Evolutionary conservation across 441 rosid genomes (phyloP), one percentile per base, ranked within the genome.

Genomic region (Populus tomentosa): DNA sequence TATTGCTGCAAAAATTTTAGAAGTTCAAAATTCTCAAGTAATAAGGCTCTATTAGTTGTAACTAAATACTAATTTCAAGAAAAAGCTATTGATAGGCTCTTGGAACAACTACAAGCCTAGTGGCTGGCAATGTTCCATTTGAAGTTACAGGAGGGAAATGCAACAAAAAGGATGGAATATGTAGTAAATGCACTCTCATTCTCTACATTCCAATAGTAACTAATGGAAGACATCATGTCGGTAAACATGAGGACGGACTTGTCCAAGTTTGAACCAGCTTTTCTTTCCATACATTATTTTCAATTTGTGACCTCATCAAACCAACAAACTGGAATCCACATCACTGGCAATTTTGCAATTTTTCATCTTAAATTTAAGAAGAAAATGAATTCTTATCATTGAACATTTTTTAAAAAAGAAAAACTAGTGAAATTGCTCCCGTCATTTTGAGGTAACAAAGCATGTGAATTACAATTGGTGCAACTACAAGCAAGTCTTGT

Each of bases 1-100:
- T 89, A 90, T 78, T 85, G 86, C 98, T 95, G 95, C 85, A 72
- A 86, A 80, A 79, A 24, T 30, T 14, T 1, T 30, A 63, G 38
- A 76, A 69, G 26, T 71, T 75, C 35, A 69, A 65, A 36, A 64
- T 38, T 71, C 14, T 69, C 66, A 32, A 9, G 72, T 33, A 72
- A 59, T 8, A 72, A 53, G 21, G 62, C 73, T 67, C 56, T 30
- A 67, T 10, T 42, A 38, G 30, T 7, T 16, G 7, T 9, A 46
- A 32, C 18, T 67, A 20, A 66, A 6, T 5, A 18, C 16, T 24
- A 5, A 23, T 11, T 16, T 9, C 26, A 24, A 32, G 20, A 76
- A 67, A 77, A 73, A 77, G 35, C 30, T 38, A 26, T 40, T 6
- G 21, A 33, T n/a, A 13, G 35, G 35, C 32, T 23, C 40, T 64